A percentile compares a stretch with the other conserved stretches of the same genome.
Conservation (phyloP, 768 basidiomycete genomes). For the Cystofilobasidium capitatum region DNA sequence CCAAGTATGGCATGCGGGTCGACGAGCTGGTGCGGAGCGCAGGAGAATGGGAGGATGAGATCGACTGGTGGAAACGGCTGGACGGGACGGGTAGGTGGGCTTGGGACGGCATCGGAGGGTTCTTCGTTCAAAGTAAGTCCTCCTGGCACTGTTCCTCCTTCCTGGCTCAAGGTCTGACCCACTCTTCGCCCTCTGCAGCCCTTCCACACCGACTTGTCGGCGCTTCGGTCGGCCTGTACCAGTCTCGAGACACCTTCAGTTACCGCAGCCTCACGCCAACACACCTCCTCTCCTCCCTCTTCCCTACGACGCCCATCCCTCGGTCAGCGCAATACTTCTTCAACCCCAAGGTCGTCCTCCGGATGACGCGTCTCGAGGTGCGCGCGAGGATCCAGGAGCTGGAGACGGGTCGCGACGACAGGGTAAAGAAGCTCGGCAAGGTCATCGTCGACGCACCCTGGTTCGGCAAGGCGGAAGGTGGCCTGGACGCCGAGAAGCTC, state of each 20-base stretch:
- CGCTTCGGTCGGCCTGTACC: not conserved
- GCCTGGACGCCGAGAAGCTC: constrained; percentile 1
- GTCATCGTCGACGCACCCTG: constrained; percentile 38
- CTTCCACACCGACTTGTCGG: constrained; percentile 18
- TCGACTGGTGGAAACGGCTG: constrained; percentile 23
- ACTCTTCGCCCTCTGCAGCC: not conserved
- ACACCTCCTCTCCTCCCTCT: constrained; percentile 23
- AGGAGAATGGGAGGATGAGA: constrained; percentile 25
- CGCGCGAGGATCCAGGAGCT: constrained; percentile 42
- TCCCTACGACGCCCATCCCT: constrained; percentile 20
- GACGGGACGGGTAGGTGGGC: constrained; percentile 6
- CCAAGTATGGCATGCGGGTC: constrained; percentile 8
- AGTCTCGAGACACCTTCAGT: not conserved
- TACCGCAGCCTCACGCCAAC: constrained; percentile 15
- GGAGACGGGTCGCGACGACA: constrained; percentile 55
- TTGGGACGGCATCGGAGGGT: constrained; percentile 24
- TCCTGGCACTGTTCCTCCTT: not conserved
- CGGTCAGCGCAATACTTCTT: constrained; percentile 13
- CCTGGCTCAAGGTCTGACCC: not conserved
- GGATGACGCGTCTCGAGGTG: constrained; percentile 20
- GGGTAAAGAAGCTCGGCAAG: constrained; percentile 57
- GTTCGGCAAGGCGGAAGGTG: not conserved
- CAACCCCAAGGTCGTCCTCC: constrained; percentile 10
- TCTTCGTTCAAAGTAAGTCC: constrained; percentile 18
- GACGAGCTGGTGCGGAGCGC: constrained; percentile 18